Conservation (phyloP, 2,329 filamentous ascomycete species). For the Fusarium luffae region DNA sequence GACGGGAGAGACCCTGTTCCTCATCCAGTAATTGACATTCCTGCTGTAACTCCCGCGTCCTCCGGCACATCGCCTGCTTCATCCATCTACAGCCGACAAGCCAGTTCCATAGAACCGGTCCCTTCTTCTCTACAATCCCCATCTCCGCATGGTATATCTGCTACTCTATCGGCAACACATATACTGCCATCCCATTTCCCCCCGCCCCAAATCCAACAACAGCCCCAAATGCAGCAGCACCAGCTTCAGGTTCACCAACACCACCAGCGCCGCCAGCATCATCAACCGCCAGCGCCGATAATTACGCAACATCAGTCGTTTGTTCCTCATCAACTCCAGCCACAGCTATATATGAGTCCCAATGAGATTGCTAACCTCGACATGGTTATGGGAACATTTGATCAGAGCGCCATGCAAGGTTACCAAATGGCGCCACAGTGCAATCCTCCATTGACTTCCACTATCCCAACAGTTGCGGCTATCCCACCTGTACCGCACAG, state of each 20-base stretch:
- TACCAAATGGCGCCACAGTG: constrained; percentile 31
- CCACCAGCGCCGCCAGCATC: constrained; percentile 19
- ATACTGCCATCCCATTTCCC: constrained; percentile 25
- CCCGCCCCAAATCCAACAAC: constrained; percentile 41
- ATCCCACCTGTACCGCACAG: constrained; percentile 23
- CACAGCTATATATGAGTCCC: constrained; percentile 23
- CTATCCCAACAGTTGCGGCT: constrained; percentile 8
- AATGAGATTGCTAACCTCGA: constrained; percentile 43
- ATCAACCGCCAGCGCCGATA: neutral
- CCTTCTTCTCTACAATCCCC: constrained; percentile 26
- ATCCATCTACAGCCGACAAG: constrained; percentile 23
- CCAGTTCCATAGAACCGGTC: constrained; percentile 21
- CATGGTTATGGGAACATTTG: constrained; percentile 57
- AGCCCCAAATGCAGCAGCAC: constrained; percentile 16
- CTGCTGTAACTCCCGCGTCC: constrained; percentile 26
- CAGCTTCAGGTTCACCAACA: neutral
- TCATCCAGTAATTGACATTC: constrained; percentile 26
- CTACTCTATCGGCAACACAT: constrained; percentile 17
- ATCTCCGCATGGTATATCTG: constrained; percentile 25
- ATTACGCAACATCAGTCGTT: constrained; percentile 39
- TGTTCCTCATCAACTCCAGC: constrained; percentile 26
- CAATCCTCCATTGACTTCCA: constrained; percentile 8
- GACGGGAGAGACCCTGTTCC: constrained; percentile 56
- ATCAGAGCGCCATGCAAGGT: constrained; percentile 29
- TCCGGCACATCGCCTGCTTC: constrained; percentile 35